Conservation (phyloP, 2,329 filamentous ascomycete species). For the Ophidiomyces ophidiicola region DNA sequence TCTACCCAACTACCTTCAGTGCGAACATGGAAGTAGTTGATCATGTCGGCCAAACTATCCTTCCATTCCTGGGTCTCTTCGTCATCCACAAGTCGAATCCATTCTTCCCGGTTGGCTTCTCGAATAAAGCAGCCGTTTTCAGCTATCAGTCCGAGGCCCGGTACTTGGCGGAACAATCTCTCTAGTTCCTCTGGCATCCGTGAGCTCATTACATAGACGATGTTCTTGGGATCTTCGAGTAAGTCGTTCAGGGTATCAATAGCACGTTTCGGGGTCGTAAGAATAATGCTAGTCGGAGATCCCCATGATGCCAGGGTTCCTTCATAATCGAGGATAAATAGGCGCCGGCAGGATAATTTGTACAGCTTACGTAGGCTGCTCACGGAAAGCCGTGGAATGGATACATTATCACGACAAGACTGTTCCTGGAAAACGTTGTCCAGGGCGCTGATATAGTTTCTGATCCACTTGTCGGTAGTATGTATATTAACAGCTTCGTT, state of each 20-base stretch:
- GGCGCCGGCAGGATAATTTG: constrained; percentile 49
- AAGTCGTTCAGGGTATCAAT: constrained; percentile 73
- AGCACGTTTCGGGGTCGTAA: constrained; percentile 75
- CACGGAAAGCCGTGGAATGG: constrained; percentile 72
- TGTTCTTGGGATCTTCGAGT: constrained; percentile 65
- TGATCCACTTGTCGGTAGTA: constrained; percentile 77
- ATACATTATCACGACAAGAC: constrained; percentile 68
- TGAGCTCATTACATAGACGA: constrained; percentile 87
- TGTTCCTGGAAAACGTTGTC: constrained; percentile 72
- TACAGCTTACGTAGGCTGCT: constrained; percentile 55
- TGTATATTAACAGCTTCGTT: constrained; percentile 63
- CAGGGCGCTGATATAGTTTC: constrained; percentile 58
- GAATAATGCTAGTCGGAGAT: constrained; percentile 68
- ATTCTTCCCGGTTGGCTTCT: constrained; percentile 53
- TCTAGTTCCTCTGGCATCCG: constrained; percentile 80
- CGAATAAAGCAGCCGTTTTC: constrained; percentile 91
- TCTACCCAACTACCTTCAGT: constrained; percentile 81
- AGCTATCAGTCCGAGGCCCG: constrained; percentile 75
- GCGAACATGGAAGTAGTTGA: constrained; percentile 80
- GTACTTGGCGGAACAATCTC: constrained; percentile 69
- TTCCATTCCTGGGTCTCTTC: constrained; percentile 67
- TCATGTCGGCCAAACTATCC: constrained; percentile 64
- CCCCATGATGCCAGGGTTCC: constrained; percentile 83
- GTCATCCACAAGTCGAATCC: constrained; percentile 66
- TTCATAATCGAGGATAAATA: constrained; percentile 90